These are phyloP conservation scores for Capsicum baccatum DNA, from an alignment of 257 asterid genomes.

Conservation along the genomic window DNA sequence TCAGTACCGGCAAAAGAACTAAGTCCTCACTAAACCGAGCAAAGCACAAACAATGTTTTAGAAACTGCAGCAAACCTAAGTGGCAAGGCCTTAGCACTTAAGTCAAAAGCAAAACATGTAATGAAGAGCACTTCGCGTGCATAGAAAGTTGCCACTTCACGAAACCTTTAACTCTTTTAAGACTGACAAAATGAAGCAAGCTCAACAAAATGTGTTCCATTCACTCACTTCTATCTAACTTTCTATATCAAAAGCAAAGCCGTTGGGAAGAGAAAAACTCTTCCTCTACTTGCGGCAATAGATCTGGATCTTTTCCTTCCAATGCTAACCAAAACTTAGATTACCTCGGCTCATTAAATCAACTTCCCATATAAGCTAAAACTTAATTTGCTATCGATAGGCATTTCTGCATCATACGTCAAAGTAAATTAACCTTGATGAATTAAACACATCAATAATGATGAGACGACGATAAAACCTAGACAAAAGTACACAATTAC, in stretches of 20 bases:
- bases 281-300: conserved; percentile 9
- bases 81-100: neutral
- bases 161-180: neutral
- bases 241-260: neutral
- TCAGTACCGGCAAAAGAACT: neutral
- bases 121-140: neutral
- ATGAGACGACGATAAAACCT: neutral
- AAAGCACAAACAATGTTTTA: neutral
- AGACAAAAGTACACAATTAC: neutral
- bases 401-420: neutral
- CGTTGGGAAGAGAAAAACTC: neutral
- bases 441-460: neutral
- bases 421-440: neutral
- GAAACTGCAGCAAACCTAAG: neutral
- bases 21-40: neutral
- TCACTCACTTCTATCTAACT: conserved; percentile 8
- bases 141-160: neutral
- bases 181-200: neutral
- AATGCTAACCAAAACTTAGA: conserved; percentile 5
- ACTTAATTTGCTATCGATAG: neutral
- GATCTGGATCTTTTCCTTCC: conserved; percentile 14
- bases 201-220: neutral
- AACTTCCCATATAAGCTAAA: neutral
- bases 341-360: neutral
- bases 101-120: conserved; percentile 15